A percentile compares a stretch with the other conserved stretches of the same genome.
phyloP scores from a whole-genome alignment of 768 basidiomycete species.

The Coprinopsis strossmayeri region DNA sequence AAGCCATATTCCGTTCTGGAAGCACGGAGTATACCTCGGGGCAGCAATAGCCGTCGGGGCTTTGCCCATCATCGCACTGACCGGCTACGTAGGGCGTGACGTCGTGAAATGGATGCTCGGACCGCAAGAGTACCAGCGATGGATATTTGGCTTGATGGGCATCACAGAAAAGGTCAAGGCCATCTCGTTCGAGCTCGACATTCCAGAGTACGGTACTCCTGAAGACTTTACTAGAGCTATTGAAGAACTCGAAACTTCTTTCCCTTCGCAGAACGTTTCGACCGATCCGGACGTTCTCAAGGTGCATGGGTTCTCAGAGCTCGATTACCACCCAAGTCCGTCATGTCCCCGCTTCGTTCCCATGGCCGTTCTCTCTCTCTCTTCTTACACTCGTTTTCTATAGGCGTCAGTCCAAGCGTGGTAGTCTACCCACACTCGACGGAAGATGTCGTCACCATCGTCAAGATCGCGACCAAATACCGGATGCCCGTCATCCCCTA shows the following conservation, averaged over 20 bases:
- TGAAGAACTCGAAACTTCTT: not conserved
- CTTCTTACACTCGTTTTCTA: no score
- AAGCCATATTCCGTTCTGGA: no score
- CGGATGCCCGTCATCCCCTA: slow-evolving; percentile 74
- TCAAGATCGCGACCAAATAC: slow-evolving; percentile 69
- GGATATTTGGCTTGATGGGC: no score
- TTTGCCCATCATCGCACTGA: no score
- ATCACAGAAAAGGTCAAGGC: no score
- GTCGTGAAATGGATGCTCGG: no score
- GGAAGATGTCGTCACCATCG: slow-evolving; percentile 75
- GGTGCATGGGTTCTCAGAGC: slow-evolving; percentile 47
- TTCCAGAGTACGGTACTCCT: not conserved
- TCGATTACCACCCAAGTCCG: slow-evolving; percentile 30
- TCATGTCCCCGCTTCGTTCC: no score
- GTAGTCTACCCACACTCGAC: slow-evolving; percentile 64
- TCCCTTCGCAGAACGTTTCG: slow-evolving; percentile 24
- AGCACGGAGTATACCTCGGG: no score
- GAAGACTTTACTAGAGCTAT: not conserved
- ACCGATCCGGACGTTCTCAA: slow-evolving; percentile 46
- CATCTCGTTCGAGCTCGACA: no score
- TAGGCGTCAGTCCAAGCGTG: slow-evolving; percentile 36
- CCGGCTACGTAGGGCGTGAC: no score
- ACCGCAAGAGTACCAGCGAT: no score
- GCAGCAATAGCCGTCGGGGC: no score
- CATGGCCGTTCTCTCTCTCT: not conserved